Percentiles rank a stretch among this genome's conserved stretches.
Conservation (phyloP, 306 rosid genomes). For the Oxytropis ochrocephala region DNA sequence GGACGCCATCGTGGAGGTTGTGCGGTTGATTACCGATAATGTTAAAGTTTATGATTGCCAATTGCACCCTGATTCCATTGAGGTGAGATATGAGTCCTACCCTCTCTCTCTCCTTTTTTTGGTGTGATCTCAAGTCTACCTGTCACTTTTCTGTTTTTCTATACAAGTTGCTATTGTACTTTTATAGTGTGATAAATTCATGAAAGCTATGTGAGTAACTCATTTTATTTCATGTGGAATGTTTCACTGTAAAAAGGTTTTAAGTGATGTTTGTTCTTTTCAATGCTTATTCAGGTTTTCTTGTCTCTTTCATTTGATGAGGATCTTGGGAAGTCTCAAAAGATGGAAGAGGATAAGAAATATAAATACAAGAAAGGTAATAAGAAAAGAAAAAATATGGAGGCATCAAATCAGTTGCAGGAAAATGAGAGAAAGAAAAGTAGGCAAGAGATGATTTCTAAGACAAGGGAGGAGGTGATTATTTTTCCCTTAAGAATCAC, state of each 20-base stretch:
- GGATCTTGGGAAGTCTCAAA: constrained; percentile 63
- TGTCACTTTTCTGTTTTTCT: not conserved
- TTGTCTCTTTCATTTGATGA: constrained; percentile 70
- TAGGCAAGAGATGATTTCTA: constrained; percentile 51
- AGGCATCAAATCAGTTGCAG: constrained; percentile 47
- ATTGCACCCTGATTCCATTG: constrained; percentile 72
- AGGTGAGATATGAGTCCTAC: constrained; percentile 34
- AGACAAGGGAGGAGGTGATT: constrained; percentile 78
- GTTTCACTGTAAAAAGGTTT: constrained; percentile 7
- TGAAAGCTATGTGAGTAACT: not conserved
- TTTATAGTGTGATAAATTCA: constrained; percentile 1
- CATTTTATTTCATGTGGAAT: not conserved
- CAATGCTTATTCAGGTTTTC: constrained; percentile 61
- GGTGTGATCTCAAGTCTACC: not conserved
- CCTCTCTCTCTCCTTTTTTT: not conserved
- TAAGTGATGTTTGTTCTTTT: constrained; percentile 21
- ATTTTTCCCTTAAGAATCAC: not conserved
- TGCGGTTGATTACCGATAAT: constrained; percentile 70
- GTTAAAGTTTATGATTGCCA: constrained; percentile 81
- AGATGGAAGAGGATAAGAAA: constrained; percentile 49
- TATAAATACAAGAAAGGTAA: constrained; percentile 45
- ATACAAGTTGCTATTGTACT: not conserved
- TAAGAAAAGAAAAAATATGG: constrained; percentile 62
- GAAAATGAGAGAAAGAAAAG: constrained; percentile 66
- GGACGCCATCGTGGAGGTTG: constrained; percentile 82